These are phyloP conservation scores for Tulasnella sp. DNA, from an alignment of 768 basidiomycete genomes.

Conservation along the genomic window DNA sequence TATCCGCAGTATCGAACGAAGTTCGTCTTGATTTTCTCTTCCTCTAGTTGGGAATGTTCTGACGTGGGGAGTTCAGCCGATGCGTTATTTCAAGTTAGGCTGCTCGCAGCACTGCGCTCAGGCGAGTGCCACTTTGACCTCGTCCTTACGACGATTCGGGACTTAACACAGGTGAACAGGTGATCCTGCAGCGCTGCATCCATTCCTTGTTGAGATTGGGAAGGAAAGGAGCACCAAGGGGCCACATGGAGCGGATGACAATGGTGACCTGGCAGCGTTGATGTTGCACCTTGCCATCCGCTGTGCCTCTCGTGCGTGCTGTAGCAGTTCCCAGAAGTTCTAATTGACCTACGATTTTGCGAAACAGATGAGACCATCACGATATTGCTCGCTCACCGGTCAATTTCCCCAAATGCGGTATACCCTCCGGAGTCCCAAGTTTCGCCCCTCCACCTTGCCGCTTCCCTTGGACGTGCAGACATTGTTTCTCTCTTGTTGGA, in stretches of 20 bases:
- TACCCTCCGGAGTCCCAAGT: conserved; percentile 60
- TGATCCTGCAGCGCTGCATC: conserved; percentile 66
- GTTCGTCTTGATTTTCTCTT: neutral
- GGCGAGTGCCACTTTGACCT: conserved; percentile 35
- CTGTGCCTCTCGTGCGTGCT: conserved; percentile 52
- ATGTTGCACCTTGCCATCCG: conserved; percentile 74
- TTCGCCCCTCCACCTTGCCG: conserved; percentile 63
- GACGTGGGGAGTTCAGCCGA: conserved; percentile 18
- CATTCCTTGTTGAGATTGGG: conserved; percentile 63
- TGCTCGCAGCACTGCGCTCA: conserved; percentile 48
- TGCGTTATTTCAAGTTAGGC: conserved; percentile 51
- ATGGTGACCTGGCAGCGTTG: conserved; percentile 52
- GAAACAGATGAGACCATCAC: conserved; percentile 51
- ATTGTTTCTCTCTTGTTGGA: conserved; percentile 65
- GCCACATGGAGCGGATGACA: conserved; percentile 34
- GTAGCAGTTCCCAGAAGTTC: neutral
- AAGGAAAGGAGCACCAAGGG: conserved; percentile 39
- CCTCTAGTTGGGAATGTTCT: neutral
- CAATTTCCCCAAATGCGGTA: conserved; percentile 66
- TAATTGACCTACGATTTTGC: neutral
- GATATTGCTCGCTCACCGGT: conserved; percentile 54
- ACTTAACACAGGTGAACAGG: conserved; percentile 32
- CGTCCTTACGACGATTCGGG: neutral
- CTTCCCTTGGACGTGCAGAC: conserved; percentile 58
- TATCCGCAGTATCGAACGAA: neutral